phyloP scores from a whole-genome alignment of 768 basidiomycete species.

The Tricholoma bakamatsutake region DNA sequence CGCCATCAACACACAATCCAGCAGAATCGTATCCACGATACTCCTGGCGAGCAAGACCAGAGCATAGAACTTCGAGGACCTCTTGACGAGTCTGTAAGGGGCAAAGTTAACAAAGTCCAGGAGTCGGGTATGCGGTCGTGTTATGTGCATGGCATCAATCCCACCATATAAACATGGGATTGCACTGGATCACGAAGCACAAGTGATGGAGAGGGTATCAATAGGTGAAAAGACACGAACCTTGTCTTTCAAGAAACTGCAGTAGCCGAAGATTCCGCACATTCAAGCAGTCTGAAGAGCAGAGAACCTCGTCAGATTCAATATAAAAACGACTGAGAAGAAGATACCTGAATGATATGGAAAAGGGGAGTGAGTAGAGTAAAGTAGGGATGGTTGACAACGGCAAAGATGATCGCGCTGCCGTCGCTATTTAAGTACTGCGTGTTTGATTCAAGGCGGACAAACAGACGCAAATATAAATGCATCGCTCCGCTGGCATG shows the following conservation, averaged over 20 bases:
- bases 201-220: not conserved
- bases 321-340: not conserved
- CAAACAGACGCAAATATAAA: not conserved
- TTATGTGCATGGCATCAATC: not conserved
- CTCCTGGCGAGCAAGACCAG: conserved; percentile 90
- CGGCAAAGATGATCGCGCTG: not conserved
- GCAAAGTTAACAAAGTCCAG: conserved; percentile 3
- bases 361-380: not conserved
- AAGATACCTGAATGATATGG: conserved; percentile 11
- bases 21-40: conserved; percentile 99
- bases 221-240: conserved; percentile 35
- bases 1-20: conserved; percentile 86
- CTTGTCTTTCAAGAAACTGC: conserved; percentile 93
- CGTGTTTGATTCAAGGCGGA: not conserved
- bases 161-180: not conserved
- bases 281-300: conserved; percentile 30
- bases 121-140: not conserved
- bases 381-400: not conserved
- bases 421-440: not conserved
- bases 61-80: conserved; percentile 84
- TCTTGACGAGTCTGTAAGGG: conserved; percentile 75
- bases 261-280: conserved; percentile 98
- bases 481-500: not conserved
- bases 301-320: not conserved
- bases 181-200: not conserved